These are phyloP conservation scores for Physcomitrium patens DNA, from an alignment of 225 moss, liverwort and hornwort genomes.

Conservation along the genomic window DNA sequence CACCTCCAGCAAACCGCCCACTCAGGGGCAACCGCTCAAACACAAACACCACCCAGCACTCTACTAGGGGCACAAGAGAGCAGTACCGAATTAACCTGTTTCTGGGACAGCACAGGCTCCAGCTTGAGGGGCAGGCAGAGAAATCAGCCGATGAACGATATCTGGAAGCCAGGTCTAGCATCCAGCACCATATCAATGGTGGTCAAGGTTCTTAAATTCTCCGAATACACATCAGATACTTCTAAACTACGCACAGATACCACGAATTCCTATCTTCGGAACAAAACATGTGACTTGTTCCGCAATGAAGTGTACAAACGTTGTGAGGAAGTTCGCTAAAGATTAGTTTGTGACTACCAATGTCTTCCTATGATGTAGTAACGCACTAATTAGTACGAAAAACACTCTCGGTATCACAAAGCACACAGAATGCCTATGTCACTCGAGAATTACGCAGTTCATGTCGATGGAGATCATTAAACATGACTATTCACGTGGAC, in stretches of 20 bases:
- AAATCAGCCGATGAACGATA: conserved; percentile 66
- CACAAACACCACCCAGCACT: conserved; percentile 59
- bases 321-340: background rate
- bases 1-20: conserved; percentile 48
- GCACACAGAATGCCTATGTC: conserved; percentile 5
- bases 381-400: conserved; percentile 1
- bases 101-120: conserved; percentile 75
- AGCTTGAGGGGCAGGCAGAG: conserved; percentile 71
- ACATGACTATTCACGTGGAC: background rate
- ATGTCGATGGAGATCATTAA: background rate
- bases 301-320: conserved; percentile 23
- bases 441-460: conserved; percentile 14
- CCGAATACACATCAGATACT: conserved; percentile 46
- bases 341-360: background rate
- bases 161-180: conserved; percentile 85
- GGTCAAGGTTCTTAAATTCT: conserved; percentile 54
- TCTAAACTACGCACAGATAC: conserved; percentile 44
- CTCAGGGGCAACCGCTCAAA: conserved; percentile 48
- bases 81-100: conserved; percentile 78
- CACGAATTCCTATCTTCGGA: conserved; percentile 38
- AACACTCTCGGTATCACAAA: conserved; percentile 2
- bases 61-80: conserved; percentile 62
- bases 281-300: conserved; percentile 27
- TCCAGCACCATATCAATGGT: conserved; percentile 78
- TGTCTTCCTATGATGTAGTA: background rate